Percentiles rank a stretch among this genome's conserved stretches.
Conservation (phyloP, 2,329 filamentous ascomycete species). For the Canariomyces notabilis region DNA sequence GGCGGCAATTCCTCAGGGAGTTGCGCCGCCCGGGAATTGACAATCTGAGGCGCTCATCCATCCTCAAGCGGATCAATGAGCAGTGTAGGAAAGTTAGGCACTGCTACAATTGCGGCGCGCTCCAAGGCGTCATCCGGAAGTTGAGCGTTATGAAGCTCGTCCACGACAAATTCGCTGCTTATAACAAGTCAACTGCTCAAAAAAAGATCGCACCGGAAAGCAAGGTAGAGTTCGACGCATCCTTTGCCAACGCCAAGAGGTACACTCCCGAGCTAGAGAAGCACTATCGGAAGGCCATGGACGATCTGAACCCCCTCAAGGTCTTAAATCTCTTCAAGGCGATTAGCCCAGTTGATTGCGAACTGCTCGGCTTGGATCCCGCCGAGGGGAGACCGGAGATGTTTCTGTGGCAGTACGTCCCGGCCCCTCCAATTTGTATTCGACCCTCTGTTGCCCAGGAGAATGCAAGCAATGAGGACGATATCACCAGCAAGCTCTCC, state of each 20-base stretch:
- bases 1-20: slow-evolving; percentile 71
- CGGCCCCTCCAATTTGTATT: slow-evolving; percentile 90
- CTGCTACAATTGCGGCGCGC: slow-evolving; percentile 73
- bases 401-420: slow-evolving; percentile 96
- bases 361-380: slow-evolving; percentile 83
- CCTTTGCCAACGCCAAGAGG: slow-evolving; percentile 74
- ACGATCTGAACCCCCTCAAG: slow-evolving; percentile 85
- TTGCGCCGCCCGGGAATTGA: slow-evolving; percentile 78
- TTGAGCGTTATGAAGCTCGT: slow-evolving; percentile 86
- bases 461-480: slow-evolving; percentile 88
- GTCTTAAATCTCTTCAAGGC: slow-evolving; percentile 89
- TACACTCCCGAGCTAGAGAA: slow-evolving; percentile 81
- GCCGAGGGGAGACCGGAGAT: slow-evolving; percentile 86
- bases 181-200: slow-evolving; percentile 79
- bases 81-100: slow-evolving; percentile 81
- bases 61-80: slow-evolving; percentile 83
- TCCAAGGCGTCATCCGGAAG: slow-evolving; percentile 92
- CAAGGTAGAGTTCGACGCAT: slow-evolving; percentile 80
- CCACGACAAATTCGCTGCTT: slow-evolving; percentile 87
- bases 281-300: slow-evolving; percentile 84
- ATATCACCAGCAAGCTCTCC: slow-evolving; percentile 92
- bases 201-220: slow-evolving; percentile 78
- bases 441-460: slow-evolving; percentile 92
- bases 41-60: slow-evolving; percentile 74
- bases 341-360: slow-evolving; percentile 79